Conservation (phyloP, 2,329 filamentous ascomycete genomes). For the Calonectria fujianensis region DNA sequence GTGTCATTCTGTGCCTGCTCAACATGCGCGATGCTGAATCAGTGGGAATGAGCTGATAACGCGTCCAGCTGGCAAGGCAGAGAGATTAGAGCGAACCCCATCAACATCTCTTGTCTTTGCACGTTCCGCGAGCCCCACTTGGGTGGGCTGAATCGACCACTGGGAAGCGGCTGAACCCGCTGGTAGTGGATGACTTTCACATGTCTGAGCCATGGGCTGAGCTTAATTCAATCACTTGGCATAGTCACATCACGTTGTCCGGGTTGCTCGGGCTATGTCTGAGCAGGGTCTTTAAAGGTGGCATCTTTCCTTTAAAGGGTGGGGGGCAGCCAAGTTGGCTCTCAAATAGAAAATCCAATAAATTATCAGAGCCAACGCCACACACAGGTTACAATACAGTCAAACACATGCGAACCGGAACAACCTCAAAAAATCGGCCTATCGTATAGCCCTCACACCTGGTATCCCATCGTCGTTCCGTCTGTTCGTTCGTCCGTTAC, state of each 20-base stretch:
- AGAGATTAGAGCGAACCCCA: conserved; percentile 11
- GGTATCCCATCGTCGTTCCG: conserved; percentile 49
- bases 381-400: conserved; percentile 51
- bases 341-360: conserved; percentile 45
- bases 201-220: conserved; percentile 38
- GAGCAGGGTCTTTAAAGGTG: conserved; percentile 37
- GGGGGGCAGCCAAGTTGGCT: conserved; percentile 24
- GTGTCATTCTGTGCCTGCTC: not conserved
- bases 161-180: conserved; percentile 7
- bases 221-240: conserved; percentile 36
- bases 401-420: conserved; percentile 42
- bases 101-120: conserved; percentile 20
- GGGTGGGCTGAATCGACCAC: conserved; percentile 28
- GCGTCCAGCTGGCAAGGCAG: conserved; percentile 13
- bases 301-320: conserved; percentile 32
- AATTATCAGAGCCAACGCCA: conserved; percentile 55
- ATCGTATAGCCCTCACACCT: conserved; percentile 40
- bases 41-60: conserved; percentile 15
- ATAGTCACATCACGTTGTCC: conserved; percentile 37
- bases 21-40: not conserved
- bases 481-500: conserved; percentile 33
- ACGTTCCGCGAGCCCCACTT: conserved; percentile 32
- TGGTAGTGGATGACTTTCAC: conserved; percentile 37
- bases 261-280: conserved; percentile 30
- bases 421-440: conserved; percentile 30